Conservation (phyloP, 192 early-diverging fungal genomes). For the Coemansia sp. region DNA sequence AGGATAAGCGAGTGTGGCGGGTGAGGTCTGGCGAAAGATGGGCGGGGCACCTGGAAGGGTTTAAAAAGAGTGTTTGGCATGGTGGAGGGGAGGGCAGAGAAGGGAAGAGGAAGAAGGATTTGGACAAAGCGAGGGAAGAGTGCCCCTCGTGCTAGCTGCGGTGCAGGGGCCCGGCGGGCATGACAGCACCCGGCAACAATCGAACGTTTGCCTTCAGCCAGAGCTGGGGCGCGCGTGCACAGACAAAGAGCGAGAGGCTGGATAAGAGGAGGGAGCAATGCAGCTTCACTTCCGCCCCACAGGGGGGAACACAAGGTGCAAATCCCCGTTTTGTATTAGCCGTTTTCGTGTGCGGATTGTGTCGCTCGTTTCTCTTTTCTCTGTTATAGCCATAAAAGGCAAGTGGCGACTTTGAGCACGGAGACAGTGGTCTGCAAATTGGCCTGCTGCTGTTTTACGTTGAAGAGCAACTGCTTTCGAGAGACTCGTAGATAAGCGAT, state of each 20-base stretch:
- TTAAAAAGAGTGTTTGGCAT: background rate
- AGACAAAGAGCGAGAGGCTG: background rate
- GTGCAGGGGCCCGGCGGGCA: conserved; percentile 2
- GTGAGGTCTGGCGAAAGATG: background rate
- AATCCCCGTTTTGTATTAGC: background rate
- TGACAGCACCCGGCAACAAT: conserved; percentile 4
- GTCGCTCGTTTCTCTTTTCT: background rate
- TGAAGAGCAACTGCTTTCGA: background rate
- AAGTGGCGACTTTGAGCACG: conserved; percentile 7
- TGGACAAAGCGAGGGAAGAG: background rate
- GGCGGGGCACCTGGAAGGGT: background rate
- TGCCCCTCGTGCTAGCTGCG: conserved; percentile 3
- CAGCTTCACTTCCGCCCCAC: background rate
- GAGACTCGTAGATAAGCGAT: background rate
- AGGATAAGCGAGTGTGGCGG: background rate
- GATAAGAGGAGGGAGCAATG: background rate
- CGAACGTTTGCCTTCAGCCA: conserved; percentile 2
- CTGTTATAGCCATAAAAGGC: background rate
- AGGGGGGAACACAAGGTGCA: background rate
- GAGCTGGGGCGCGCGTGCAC: conserved; percentile 8
- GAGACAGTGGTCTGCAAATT: background rate
- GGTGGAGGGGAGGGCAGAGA: background rate
- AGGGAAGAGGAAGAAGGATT: background rate
- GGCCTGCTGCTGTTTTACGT: background rate
- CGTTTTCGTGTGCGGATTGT: background rate